Conservation (phyloP, 176 grass and related monocot species). For the Phragmites australis region DNA sequence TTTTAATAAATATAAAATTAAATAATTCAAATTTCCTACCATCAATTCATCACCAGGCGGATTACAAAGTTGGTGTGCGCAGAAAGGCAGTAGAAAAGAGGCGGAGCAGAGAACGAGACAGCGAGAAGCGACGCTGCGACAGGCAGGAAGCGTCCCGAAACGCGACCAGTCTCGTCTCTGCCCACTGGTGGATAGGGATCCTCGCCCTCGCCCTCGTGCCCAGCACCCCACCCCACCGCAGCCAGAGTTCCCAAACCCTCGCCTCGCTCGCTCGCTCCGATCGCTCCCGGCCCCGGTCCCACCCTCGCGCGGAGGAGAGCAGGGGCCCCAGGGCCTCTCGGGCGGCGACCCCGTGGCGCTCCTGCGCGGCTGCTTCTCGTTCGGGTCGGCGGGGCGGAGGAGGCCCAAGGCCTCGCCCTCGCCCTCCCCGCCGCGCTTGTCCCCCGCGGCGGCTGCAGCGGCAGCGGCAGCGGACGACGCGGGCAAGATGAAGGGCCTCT, state of each 20-base stretch:
- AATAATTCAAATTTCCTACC: too few relatives aligned
- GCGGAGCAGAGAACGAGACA: conserved; percentile 3
- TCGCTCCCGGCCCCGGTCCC: not conserved
- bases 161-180: conserved; percentile 17
- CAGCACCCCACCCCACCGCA: not conserved
- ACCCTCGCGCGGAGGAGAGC: not conserved
- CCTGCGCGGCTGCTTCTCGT: conserved; percentile 56
- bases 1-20: too few relatives aligned
- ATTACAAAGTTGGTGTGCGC: conserved; percentile 32
- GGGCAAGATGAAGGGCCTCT: conserved; percentile 86
- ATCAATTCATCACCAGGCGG: too few relatives aligned
- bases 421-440: conserved; percentile 40
- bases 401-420: conserved; percentile 49
- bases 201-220: conserved; percentile 14
- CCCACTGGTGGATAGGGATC: conserved; percentile 47
- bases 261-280: not conserved
- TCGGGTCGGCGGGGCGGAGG: conserved; percentile 54
- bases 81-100: conserved; percentile 4
- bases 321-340: conserved; percentile 9
- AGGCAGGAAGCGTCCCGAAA: conserved; percentile 48
- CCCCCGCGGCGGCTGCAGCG: conserved; percentile 13
- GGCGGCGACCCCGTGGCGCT: conserved; percentile 37
- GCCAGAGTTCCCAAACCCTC: not conserved
- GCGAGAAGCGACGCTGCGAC: not conserved
- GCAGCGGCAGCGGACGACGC: conserved; percentile 40